Evolutionary conservation across 116 monocot species (phyloP), one percentile per base, ranked within the genome.

Genomic region (Trichopus zeylanicus): DNA sequence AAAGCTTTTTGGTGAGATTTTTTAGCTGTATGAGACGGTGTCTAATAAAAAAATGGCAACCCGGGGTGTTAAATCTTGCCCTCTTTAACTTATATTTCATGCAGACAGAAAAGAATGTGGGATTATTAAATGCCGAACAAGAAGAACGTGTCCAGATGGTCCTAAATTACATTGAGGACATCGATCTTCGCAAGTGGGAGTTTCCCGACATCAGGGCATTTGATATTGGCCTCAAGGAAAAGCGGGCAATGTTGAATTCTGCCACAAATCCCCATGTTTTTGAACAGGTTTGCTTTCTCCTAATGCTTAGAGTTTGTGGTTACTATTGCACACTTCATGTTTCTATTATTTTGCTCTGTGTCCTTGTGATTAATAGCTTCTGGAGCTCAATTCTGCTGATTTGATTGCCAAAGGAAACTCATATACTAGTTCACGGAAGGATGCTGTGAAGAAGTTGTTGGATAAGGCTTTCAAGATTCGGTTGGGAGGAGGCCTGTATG

Each of bases 401-500:
- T 55, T 93, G 33, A 83, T 86, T 51, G 46, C 63, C 3, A 86
- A 73, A 56, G 89, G 82, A 23, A 66, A 76, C 6, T 74, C 67
- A n/a, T 54, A 59, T 64, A 35, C 67, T 51, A 51, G 27, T 53
- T 78, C 75, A 4, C 77, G 78, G 23, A 48, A 63, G 12, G 59
- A 83, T 64, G 72, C 75, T 55, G 94, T 83, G 11, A 74, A 23
- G 16, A 64, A 65, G 54, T 71, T 93, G 32, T 29, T 85, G 52
- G 67, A 58, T 31, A 77, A 72, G 23, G 27, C 74, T 47, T 93
- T 93, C 62, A 88, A 70, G 70, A 77, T 93, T 63, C 64, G 64
- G 10, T 63, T 93, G 16, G 93, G 93, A 75, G 74, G 88, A 88
- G 93, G 93, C 61, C 57, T 76, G 15, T 82, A 85, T 60, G 93